These are phyloP conservation scores for Vigna angularis DNA, from an alignment of 306 rosid species.

Conservation along the genomic window DNA sequence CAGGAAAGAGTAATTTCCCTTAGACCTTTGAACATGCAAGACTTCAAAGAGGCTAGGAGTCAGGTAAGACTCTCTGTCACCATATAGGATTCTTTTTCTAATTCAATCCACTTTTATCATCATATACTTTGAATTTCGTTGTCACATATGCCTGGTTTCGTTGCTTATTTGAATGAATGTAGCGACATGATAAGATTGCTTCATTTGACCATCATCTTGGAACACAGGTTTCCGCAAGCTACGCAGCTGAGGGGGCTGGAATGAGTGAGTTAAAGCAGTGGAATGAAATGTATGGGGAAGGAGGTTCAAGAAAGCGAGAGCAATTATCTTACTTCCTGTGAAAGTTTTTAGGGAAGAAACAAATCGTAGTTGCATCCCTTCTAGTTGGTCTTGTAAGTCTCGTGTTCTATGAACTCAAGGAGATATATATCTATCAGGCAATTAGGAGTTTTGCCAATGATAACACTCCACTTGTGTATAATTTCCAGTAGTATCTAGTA, in stretches of 20 bases:
- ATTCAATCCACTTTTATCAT: background rate
- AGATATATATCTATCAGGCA: background rate
- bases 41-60: slow-evolving; percentile 73
- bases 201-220: slow-evolving; percentile 28
- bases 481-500: slow-evolving; percentile 20
- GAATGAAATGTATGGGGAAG: slow-evolving; percentile 89
- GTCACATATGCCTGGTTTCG: background rate
- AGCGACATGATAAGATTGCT: slow-evolving; percentile 3
- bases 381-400: slow-evolving; percentile 21
- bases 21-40: slow-evolving; percentile 83
- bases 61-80: slow-evolving; percentile 55
- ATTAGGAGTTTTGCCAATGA: slow-evolving; percentile 22
- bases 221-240: slow-evolving; percentile 85
- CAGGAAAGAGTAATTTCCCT: slow-evolving; percentile 71
- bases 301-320: slow-evolving; percentile 87
- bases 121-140: background rate
- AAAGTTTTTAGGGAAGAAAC: slow-evolving; percentile 22
- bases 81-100: background rate
- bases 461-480: slow-evolving; percentile 17
- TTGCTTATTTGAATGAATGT: background rate
- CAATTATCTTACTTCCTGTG: slow-evolving; percentile 83
- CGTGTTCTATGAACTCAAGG: slow-evolving; percentile 1
- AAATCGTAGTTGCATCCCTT: slow-evolving; percentile 20
- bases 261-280: slow-evolving; percentile 90
- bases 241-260: slow-evolving; percentile 79